Evolutionary conservation across 2,329 filamentous ascomycete species (phyloP), one percentile per base, ranked within the genome.

Genomic region (Claviceps paspali): DNA sequence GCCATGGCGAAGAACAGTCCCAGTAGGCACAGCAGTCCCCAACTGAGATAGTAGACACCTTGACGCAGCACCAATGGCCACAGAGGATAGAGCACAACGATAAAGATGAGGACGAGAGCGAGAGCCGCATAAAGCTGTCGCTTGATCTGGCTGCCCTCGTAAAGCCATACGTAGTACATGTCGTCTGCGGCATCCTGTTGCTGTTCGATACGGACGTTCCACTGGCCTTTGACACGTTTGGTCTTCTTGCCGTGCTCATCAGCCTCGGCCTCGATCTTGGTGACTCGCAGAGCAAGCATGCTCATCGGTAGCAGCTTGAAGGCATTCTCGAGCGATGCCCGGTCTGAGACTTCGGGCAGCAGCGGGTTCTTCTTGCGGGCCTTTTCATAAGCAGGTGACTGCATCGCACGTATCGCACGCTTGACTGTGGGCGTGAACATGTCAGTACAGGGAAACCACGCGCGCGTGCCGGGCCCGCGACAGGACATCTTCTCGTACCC

Each of bases 1-100:
- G 88, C 82, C 91, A 98, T 96, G 53, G 77, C 75, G 60, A 98
- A 96, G 75, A 98, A 98, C 35, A 94, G 64, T 39, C 83, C 91
- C 32, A 98, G 73, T 22, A 96, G 67, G 30, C 84, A 81, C 46
- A 98, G 70, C 71, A 93, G 82, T 41, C 80, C 88, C 76, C 94
- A 94, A 58, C 82, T 91, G 29, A 96, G 68, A 59, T 98, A 96
- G 82, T 93, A 98, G 34, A 96, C 91, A 37, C 88, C 91, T 49
- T 91, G 78, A 51, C 91, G 76, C 62, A 98, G 65, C 56, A 85
- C 77, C 44, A 94, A 71, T 1, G 91, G 91, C 91, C 91, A 98
- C 40, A 98, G 73, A 8, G 91, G 91, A 66, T 98, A 98, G 52
- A 95, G 76, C 42, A 98, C 87, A 18, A 95, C 67, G 11, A 82